These are phyloP conservation scores for Colletotrichum karsti DNA, from an alignment of 2,329 filamentous ascomycete genomes.

Conservation along the genomic window DNA sequence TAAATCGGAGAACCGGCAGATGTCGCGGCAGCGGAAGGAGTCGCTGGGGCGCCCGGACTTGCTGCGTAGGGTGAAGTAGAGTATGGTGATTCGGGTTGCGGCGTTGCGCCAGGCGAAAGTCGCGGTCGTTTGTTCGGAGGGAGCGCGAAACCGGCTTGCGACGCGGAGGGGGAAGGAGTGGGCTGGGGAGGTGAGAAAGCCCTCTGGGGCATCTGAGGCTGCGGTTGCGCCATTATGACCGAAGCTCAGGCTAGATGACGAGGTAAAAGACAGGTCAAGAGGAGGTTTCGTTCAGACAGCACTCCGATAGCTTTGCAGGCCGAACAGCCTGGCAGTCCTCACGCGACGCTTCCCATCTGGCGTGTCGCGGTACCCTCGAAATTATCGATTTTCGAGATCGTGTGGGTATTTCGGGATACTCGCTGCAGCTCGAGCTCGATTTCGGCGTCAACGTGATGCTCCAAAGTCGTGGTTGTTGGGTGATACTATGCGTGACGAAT, in stretches of 20 bases:
- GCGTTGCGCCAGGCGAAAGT: constrained; percentile 73
- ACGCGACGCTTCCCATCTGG: constrained; percentile 56
- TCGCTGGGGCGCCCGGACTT: constrained; percentile 53
- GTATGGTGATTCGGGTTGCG: constrained; percentile 72
- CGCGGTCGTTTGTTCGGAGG: constrained; percentile 79
- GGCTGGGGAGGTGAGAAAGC: constrained; percentile 71
- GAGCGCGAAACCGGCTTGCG: constrained; percentile 61
- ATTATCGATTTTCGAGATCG: background rate
- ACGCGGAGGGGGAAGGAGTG: constrained; percentile 67
- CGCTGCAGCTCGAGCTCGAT: background rate
- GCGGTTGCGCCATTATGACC: constrained; percentile 66
- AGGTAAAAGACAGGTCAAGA: constrained; percentile 17
- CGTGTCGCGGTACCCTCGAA: background rate
- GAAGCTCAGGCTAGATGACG: background rate
- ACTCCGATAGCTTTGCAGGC: constrained; percentile 47
- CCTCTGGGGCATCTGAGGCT: constrained; percentile 59
- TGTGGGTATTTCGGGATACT: background rate
- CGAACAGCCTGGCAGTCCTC: constrained; percentile 57
- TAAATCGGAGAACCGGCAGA: constrained; percentile 46
- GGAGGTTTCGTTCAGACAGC: constrained; percentile 21
- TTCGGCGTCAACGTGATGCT: background rate
- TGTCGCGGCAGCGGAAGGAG: constrained; percentile 47
- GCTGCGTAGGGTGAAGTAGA: constrained; percentile 59
- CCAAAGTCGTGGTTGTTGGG: background rate
- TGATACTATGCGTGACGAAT: background rate